Conservation (phyloP, 768 basidiomycete species). For the Pleurotus pulmonarius region DNA sequence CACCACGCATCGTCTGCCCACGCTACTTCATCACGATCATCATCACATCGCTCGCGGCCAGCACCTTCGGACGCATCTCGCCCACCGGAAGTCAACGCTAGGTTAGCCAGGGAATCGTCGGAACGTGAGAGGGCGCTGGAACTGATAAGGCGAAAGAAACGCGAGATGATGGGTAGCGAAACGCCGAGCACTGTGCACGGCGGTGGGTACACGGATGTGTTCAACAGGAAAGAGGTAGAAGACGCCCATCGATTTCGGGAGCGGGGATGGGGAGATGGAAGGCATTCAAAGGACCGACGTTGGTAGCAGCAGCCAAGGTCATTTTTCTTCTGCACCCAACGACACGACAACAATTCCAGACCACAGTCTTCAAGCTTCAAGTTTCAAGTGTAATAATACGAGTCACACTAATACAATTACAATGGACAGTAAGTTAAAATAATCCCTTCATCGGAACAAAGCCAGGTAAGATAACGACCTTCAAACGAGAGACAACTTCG, state of each 20-base stretch:
- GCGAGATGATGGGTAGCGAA: conserved; percentile 58
- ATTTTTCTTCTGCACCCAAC: too few relatives aligned
- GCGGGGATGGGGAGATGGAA: conserved; percentile 12
- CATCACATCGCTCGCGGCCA: conserved; percentile 13
- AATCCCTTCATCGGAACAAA: too few relatives aligned
- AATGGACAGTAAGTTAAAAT: too few relatives aligned
- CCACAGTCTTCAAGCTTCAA: too few relatives aligned
- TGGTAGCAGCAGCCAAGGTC: background rate
- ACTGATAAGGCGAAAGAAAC: conserved; percentile 62
- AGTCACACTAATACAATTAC: too few relatives aligned
- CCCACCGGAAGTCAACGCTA: conserved; percentile 47
- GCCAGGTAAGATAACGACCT: too few relatives aligned
- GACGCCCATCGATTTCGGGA: conserved; percentile 56
- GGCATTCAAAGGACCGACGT: background rate
- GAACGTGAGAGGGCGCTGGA: conserved; percentile 75
- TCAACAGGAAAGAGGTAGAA: conserved; percentile 66
- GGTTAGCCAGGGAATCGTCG: conserved; percentile 67
- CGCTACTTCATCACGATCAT: conserved; percentile 14
- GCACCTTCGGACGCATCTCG: conserved; percentile 16
- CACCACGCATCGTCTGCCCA: conserved; percentile 25
- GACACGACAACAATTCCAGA: too few relatives aligned
- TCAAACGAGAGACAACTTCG: too few relatives aligned
- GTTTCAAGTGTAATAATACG: too few relatives aligned
- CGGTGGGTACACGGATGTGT: conserved; percentile 64
- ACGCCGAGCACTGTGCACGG: conserved; percentile 71